Evolutionary conservation across 2,329 filamentous ascomycete genomes (phyloP), one percentile per base, ranked within the genome.

Genomic region (Cryphonectria parasitica): DNA sequence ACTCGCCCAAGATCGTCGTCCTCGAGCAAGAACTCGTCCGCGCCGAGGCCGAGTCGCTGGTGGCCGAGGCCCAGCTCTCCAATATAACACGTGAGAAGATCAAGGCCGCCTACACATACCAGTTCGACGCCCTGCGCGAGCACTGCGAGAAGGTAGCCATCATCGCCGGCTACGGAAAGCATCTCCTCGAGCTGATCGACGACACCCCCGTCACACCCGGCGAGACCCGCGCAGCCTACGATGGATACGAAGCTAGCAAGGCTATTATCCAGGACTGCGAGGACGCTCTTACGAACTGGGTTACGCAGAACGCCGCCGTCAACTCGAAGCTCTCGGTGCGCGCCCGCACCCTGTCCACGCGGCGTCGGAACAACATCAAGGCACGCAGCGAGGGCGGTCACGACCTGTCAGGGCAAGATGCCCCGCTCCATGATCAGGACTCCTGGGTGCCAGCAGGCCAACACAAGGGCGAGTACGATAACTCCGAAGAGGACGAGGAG

Each of bases 11-110:
- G 84, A 98, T 99, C 76, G 94, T 98, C 70, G 95, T 99, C 56
- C 91, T 99, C 69, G 96, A 99, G 84, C 96, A 99, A 83, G 96
- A 99, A 83, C 92, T 99, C 71, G 96, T 99, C 76, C 95, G 96
- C 77, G 96, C 96, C 75, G 96, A 99, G 83, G 96, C 96, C 77
- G 96, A 99, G 82, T 98, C 96, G n/a, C 90, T 99, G 19, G 96
- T 99, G 69, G 96, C 96, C 73, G 96, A 99, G 83, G 96, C 96
- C 10, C 96, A 99, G 84, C 88, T 99, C 67, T 98, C 95, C 80
- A 99, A 99, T 87, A 99, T 99, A 79, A 99, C 97, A 36, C 95
- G 96, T 77, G 95, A 99, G 85, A 99, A 99, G 88, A 91, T 99
- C 80, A 99, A 99, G 89, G 92, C 95, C 67, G 96, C 96, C 56